Base-by-base conservation (phyloP, 169 alveolate genomes). In the Cryptosporidium muris region DNA sequence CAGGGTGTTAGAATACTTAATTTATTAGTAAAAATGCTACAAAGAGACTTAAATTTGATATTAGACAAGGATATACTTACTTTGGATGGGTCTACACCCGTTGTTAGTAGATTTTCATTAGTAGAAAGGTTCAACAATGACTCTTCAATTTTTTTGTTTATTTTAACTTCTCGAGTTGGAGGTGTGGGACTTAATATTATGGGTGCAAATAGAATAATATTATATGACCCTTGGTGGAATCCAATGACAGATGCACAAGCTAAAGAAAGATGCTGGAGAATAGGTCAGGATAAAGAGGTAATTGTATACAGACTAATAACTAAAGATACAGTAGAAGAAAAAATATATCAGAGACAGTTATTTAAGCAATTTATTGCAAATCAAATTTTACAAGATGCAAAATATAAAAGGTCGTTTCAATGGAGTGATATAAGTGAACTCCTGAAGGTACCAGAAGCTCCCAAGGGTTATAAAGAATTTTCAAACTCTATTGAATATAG, bases 161-260 rank as follows among this genome's bases (percentile, higher is more conserved):
- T 90, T 48, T 56, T 91, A 80, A 93, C 95, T 40, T 92, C 96
- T 9, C 88, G 95, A 54, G 97, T 94, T 7, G 97, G 97, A 3
- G 97, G 97, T 12, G 88, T 94, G 16, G 97, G 97, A 12, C 63
- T 94, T 40, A 94, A 94, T 56, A 81, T 94, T 56, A 91, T 91
- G 2, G 93, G 94, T 5, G 97, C 97, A 11, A 91, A 94, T 65
- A 88, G 95, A 48, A 95, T 94, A 7, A 89, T 94, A 6, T 81
- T 94, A n/a, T 90, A 91, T 81, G 97, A 94, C 43, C 97, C 96
- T 3, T 95, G 93, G 74, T 94, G 97, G 97, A 94, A 94, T 64
- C 97, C 97, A 2, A 94, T 92, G 95, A 91, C 91, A 2, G 95
- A 92, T 48, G 80, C 90, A 48, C 93, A 94, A 80, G 97, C 97